phyloP scores from a whole-genome alignment of 305 asterid genomes.

The Solanum hybrid region DNA sequence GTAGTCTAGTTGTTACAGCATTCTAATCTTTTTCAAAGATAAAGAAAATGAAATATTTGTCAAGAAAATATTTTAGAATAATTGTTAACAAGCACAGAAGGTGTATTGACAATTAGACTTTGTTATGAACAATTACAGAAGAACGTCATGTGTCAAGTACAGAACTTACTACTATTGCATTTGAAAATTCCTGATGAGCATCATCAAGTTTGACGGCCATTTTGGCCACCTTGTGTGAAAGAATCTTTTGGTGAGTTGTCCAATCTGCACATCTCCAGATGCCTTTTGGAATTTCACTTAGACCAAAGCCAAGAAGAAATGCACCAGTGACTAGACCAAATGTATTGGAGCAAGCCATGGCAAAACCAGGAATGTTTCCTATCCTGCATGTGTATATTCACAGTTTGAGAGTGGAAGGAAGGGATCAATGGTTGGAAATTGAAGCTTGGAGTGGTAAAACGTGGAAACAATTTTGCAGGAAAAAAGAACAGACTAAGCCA shows the following conservation, averaged over 20 bases:
- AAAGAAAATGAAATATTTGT: not conserved
- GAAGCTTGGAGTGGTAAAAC: not conserved
- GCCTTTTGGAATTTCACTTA: constrained; percentile 64
- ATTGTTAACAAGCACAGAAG: not conserved
- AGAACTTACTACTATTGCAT: constrained; percentile 61
- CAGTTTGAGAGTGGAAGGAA: not conserved
- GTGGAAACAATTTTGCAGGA: not conserved
- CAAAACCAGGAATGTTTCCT: constrained; percentile 59
- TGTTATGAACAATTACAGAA: not conserved
- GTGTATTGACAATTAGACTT: not conserved
- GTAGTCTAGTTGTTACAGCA: not conserved
- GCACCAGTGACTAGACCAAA: constrained; percentile 78
- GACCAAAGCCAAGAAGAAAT: constrained; percentile 72
- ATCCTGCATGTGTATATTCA: constrained; percentile 34
- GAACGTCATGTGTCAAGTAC: not conserved
- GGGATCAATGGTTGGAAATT: not conserved
- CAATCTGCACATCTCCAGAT: constrained; percentile 69
- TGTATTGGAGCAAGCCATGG: constrained; percentile 83
- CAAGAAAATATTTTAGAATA: not conserved
- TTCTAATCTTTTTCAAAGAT: not conserved
- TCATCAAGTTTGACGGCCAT: constrained; percentile 72
- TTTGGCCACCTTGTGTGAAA: constrained; percentile 62
- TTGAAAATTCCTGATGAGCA: constrained; percentile 61
- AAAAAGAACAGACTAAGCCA: not conserved
- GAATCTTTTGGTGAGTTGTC: constrained; percentile 49